Evolutionary conservation across 2,329 filamentous ascomycete species (phyloP).

Genomic region (Colletotrichum endophyticum): DNA sequence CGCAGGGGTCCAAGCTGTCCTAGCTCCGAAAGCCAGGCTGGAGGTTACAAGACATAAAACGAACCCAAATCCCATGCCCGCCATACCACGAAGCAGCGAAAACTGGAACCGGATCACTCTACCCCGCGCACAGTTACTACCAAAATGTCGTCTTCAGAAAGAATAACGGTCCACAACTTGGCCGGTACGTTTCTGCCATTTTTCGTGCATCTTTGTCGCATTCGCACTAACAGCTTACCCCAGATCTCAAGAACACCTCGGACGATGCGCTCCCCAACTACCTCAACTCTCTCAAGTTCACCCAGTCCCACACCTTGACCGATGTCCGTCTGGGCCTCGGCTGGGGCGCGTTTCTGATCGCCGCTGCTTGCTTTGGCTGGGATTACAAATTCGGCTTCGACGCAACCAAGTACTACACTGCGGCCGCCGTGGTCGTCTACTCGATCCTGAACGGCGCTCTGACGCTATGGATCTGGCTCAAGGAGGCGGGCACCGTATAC

Average conservation of each 20-base stretch:
- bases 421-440: constrained; percentile 80
- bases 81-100: neutral
- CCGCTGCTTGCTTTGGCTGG: constrained; percentile 84
- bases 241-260: constrained; percentile 95
- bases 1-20: constrained; percentile 18
- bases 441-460: constrained; percentile 78
- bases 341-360: constrained; percentile 80
- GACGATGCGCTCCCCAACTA: constrained; percentile 96
- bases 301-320: constrained; percentile 78
- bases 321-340: constrained; percentile 86
- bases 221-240: constrained; percentile 5
- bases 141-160: constrained; percentile 53
- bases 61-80: neutral
- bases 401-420: constrained; percentile 79
- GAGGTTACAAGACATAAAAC: constrained; percentile 15
- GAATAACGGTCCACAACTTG: constrained; percentile 71
- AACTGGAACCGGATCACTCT: neutral
- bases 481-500: constrained; percentile 85
- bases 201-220: constrained; percentile 1
- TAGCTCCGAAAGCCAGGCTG: constrained; percentile 18
- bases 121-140: neutral
- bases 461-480: constrained; percentile 82
- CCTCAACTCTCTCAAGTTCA: constrained; percentile 85
- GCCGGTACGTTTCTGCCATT: constrained; percentile 50
- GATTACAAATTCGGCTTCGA: constrained; percentile 95